Evolutionary conservation across 2,329 filamentous ascomycete species (phyloP).

Genomic region (Pseudogymnoascus sp.): DNA sequence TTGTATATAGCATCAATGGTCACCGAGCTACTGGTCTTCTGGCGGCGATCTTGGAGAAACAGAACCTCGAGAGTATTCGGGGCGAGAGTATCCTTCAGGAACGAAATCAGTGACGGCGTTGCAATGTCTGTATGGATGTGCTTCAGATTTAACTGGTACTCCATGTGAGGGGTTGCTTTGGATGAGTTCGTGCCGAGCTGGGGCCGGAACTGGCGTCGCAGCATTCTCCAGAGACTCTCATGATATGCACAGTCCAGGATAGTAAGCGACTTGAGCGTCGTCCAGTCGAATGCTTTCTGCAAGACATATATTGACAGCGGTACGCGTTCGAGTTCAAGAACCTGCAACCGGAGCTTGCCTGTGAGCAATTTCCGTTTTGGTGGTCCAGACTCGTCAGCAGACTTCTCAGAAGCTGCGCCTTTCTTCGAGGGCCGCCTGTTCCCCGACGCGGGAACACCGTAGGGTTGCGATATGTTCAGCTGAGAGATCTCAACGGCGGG

Average conservation of each 20-base stretch:
- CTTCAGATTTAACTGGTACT: constrained; percentile 62
- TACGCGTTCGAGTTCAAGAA: constrained; percentile 68
- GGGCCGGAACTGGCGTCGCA: constrained; percentile 57
- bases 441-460: not conserved
- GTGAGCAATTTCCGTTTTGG: constrained; percentile 39
- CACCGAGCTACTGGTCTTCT: constrained; percentile 47
- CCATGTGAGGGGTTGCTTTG: constrained; percentile 29
- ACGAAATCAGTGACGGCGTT: constrained; percentile 61
- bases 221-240: constrained; percentile 67
- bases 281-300: constrained; percentile 68
- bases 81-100: constrained; percentile 70
- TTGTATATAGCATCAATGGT: constrained; percentile 66
- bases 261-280: constrained; percentile 62
- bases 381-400: not conserved
- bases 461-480: not conserved
- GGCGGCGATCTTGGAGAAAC: constrained; percentile 64
- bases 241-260: constrained; percentile 68
- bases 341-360: constrained; percentile 60
- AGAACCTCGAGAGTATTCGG: constrained; percentile 75
- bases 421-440: not conserved
- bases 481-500: not conserved
- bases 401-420: not conserved
- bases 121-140: constrained; percentile 70
- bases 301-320: constrained; percentile 67
- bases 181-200: constrained; percentile 16